Evolutionary conservation across 768 basidiomycete species (phyloP), one percentile per base, ranked within the genome.

Genomic region (Leccinum boreale): DNA sequence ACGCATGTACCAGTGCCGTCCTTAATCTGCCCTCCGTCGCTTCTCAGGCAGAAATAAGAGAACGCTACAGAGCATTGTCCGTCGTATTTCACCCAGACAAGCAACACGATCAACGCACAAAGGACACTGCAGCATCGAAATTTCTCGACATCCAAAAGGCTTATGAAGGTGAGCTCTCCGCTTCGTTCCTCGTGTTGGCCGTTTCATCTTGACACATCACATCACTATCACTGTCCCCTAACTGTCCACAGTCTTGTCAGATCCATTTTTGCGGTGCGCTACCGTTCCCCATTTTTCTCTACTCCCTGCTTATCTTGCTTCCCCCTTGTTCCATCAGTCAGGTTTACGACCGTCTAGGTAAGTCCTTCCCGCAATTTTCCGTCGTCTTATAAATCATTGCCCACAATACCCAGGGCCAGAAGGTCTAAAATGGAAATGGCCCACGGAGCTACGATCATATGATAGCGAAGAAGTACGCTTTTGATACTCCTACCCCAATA

Each of bases 41-140:
- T 0, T 82, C 85, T 2, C 79, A 82, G 57, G 74, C 75, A 50
- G 89, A 92, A 65, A 86, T 94, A 58, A 79, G 89, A 50, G 90
- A 92, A 56, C 79, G 85, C 35, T 89, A 92, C 70, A 78, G 82
- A 44, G 69, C 82, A 5, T 71, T 94, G 26, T 92, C 92, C 4
- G 79, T 93, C 28, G 74, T 87, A 19, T 92, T 90, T 61, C 92
- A 96, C 64, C 92, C 92, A 1, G 92, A 96, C 79, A 88, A 87
- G 67, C 89, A 93, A 58, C 79, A 77, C 21, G 82, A 84, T 65
- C 80, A 82, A 53, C 69, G 70, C 17, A 72, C 78, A 58, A 85
- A 82, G 66, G 78, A 74, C 50, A 78, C 82, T 1, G 90, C 92
- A 1, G 81, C 84, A 24, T 77, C 79, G 31, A 81, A 81, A 51